Evolutionary conservation across 257 asterid genomes (phyloP).

Genomic region (Gardenia jasminoides): DNA sequence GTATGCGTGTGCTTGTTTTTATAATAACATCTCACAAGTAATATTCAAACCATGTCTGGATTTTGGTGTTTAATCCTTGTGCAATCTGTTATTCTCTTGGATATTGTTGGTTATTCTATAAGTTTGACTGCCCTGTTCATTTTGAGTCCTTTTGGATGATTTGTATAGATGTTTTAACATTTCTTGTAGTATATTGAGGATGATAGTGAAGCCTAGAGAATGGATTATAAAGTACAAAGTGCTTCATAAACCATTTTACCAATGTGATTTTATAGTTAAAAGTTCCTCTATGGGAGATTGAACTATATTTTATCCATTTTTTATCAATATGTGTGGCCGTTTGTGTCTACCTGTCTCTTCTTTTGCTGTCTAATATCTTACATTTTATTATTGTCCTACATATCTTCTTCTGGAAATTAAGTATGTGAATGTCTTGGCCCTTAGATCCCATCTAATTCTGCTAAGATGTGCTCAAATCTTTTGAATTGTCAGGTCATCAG

Average conservation of each 20-base stretch:
- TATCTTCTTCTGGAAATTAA: not conserved
- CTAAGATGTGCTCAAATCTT: conserved; percentile 1
- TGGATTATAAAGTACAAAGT: not conserved
- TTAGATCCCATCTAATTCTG: not conserved
- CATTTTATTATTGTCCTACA: not conserved
- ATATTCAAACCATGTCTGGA: not conserved
- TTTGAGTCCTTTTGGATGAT: not conserved
- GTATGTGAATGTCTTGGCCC: not conserved
- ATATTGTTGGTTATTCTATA: not conserved
- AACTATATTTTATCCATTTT: not conserved
- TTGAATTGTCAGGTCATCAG: conserved; percentile 60
- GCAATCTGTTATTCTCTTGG: not conserved
- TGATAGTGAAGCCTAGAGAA: not conserved
- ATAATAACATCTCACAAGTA: not conserved
- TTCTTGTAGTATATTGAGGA: not conserved
- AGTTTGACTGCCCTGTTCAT: not conserved
- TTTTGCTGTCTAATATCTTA: not conserved
- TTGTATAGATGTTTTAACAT: no score
- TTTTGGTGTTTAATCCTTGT: not conserved
- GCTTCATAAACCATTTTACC: not conserved
- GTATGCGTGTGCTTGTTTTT: not conserved
- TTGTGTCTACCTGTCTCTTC: not conserved
- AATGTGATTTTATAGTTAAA: not conserved
- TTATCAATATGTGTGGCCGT: not conserved
- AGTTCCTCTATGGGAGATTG: not conserved